These are phyloP conservation scores for Chenopodium suecicum DNA, from an alignment of 148 eudicot genomes.

Conservation along the genomic window DNA sequence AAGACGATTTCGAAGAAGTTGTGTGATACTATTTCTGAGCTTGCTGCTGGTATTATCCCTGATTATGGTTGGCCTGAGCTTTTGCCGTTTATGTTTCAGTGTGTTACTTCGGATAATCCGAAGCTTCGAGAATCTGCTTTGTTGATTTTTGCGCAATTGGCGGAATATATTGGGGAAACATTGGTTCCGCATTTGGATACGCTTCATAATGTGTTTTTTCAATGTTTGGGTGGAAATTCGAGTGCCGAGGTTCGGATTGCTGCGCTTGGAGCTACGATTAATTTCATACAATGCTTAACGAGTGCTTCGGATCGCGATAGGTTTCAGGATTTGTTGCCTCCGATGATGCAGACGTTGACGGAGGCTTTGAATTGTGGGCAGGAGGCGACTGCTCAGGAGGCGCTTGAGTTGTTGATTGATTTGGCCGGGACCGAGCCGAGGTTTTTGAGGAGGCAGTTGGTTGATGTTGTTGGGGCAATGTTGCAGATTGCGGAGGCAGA, in stretches of 20 bases:
- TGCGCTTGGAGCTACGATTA: conserved; percentile 68
- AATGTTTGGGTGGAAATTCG: conserved; percentile 43
- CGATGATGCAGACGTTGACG: conserved; percentile 82
- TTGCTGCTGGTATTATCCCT: conserved; percentile 69
- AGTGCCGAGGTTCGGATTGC: conserved; percentile 68
- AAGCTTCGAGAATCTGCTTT: conserved; percentile 61
- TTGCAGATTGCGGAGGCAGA: conserved; percentile 89
- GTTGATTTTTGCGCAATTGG: conserved; percentile 69
- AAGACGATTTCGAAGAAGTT: conserved; percentile 65
- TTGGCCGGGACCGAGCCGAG: conserved; percentile 84
- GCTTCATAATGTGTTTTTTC: conserved; percentile 62
- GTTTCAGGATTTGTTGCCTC: conserved; percentile 77
- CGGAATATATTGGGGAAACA: conserved; percentile 74
- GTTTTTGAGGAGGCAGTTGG: conserved; percentile 71
- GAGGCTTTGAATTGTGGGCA: conserved; percentile 68
- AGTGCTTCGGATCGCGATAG: conserved; percentile 57
- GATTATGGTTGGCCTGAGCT: conserved; percentile 79
- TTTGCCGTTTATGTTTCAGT: conserved; percentile 73
- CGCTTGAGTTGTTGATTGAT: conserved; percentile 73
- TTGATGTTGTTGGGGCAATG: conserved; percentile 85
- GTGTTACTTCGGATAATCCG: conserved; percentile 51
- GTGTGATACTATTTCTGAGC: conserved; percentile 74
- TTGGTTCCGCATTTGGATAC: conserved; percentile 52
- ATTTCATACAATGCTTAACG: conserved; percentile 71
- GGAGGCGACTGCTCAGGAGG: conserved; percentile 87